phyloP scores from a whole-genome alignment of 345 rosid genomes.

The Eucalyptus regnans region DNA sequence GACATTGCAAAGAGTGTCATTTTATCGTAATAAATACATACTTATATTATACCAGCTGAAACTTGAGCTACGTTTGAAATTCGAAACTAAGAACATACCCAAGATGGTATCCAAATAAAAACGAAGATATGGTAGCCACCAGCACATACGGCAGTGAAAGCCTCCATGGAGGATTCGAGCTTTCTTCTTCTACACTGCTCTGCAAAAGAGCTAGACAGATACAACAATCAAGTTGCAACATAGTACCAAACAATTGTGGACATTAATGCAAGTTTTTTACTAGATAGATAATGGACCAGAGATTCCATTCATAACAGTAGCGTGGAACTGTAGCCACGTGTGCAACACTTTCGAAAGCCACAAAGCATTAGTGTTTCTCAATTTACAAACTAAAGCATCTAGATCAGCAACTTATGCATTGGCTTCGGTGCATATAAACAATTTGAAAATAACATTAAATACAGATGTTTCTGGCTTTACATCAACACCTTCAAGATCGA shows the following conservation, averaged over 20 bases:
- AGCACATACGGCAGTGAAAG: conserved; percentile 73
- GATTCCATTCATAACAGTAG: not conserved
- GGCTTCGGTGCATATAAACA: not conserved
- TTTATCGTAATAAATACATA: not conserved
- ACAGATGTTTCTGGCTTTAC: not conserved
- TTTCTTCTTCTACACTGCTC: conserved; percentile 23
- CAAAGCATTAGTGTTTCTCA: not conserved
- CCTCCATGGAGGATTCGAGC: conserved; percentile 79
- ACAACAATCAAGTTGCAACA: not conserved
- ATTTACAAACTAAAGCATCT: not conserved
- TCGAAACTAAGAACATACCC: conserved; percentile 45
- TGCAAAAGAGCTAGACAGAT: conserved; percentile 34
- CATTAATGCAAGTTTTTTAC: not conserved
- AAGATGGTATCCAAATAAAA: conserved; percentile 89
- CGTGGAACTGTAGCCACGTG: not conserved
- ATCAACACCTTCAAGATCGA: not conserved
- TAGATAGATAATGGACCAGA: not conserved
- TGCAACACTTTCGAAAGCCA: not conserved
- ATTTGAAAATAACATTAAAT: not conserved
- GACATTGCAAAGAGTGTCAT: not conserved
- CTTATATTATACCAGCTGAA: not conserved
- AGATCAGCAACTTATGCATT: not conserved
- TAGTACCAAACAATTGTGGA: not conserved
- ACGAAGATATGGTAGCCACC: conserved; percentile 71
- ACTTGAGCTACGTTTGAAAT: not conserved